A percentile compares a stretch with the other conserved stretches of the same genome.
Conservation (phyloP, 768 basidiomycete genomes). For the Agrocybe pediades region DNA sequence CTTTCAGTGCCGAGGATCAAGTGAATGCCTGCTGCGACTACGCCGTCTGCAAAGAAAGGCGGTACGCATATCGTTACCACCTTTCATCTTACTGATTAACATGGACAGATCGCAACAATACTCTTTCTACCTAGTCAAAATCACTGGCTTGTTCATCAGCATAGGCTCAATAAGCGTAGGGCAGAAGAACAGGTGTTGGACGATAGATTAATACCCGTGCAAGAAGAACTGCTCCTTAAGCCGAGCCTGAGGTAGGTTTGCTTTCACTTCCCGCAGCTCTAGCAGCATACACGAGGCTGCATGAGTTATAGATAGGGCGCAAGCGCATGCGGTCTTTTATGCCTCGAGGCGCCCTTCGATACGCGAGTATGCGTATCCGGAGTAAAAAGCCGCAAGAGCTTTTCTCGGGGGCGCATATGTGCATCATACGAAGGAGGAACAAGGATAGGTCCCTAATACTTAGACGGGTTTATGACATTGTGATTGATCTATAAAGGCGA, state of each 20-base stretch:
- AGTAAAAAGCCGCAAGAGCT: neutral
- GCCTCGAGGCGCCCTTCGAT: constrained; percentile 11
- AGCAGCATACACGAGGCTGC: constrained; percentile 9
- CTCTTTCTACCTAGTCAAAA: no score
- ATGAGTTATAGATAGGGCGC: constrained; percentile 1
- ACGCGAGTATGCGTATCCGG: constrained; percentile 7
- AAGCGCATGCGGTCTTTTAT: constrained; percentile 7
- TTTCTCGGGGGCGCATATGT: neutral
- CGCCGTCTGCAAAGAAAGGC: no score
- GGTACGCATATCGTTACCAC: no score
- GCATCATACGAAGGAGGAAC: neutral
- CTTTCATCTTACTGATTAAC: no score
- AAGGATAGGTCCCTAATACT: neutral
- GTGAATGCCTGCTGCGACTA: no score
- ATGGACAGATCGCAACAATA: no score
- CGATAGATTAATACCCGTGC: no score
- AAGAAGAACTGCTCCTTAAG: neutral
- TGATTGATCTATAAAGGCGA: neutral
- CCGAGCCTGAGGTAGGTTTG: neutral
- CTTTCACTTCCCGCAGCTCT: neutral
- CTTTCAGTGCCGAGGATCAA: no score
- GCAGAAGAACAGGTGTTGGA: no score
- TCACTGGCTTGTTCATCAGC: no score
- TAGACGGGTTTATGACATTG: no score
- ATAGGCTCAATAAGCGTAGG: no score